Evolutionary conservation across 2,329 filamentous ascomycete species (phyloP).

Genomic region (Cadophora malorum): DNA sequence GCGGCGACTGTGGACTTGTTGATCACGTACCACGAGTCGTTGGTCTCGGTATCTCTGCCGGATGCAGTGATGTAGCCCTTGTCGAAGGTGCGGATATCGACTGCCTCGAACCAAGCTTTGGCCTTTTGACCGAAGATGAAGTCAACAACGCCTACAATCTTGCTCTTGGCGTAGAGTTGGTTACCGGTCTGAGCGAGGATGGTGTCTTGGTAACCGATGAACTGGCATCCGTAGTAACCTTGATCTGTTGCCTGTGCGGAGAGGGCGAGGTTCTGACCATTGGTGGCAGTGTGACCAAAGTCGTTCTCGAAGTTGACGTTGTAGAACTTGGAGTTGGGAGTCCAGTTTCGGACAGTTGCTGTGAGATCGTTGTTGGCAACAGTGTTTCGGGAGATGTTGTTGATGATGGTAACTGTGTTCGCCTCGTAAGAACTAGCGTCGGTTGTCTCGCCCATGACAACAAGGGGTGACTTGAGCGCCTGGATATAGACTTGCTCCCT

Average conservation of each 20-base stretch:
- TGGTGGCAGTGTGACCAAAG: constrained; percentile 38
- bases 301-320: constrained; percentile 58
- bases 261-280: constrained; percentile 60
- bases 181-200: constrained; percentile 55
- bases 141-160: constrained; percentile 63
- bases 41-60: constrained; percentile 48
- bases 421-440: constrained; percentile 52
- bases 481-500: constrained; percentile 62
- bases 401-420: constrained; percentile 56
- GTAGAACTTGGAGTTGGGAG: constrained; percentile 60
- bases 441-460: constrained; percentile 60
- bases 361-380: constrained; percentile 51
- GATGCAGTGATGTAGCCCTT: constrained; percentile 54
- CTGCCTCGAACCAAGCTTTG: constrained; percentile 57
- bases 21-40: constrained; percentile 59
- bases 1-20: constrained; percentile 57
- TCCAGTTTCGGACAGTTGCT: constrained; percentile 41
- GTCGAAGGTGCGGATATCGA: constrained; percentile 52
- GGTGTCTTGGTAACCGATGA: constrained; percentile 64
- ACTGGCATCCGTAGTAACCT: constrained; percentile 62
- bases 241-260: constrained; percentile 58
- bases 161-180: constrained; percentile 61
- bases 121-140: constrained; percentile 63
- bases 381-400: constrained; percentile 50
- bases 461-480: constrained; percentile 53